Base-by-base conservation (phyloP, 2,329 filamentous ascomycete species). In the Aspergillus sergii region DNA sequence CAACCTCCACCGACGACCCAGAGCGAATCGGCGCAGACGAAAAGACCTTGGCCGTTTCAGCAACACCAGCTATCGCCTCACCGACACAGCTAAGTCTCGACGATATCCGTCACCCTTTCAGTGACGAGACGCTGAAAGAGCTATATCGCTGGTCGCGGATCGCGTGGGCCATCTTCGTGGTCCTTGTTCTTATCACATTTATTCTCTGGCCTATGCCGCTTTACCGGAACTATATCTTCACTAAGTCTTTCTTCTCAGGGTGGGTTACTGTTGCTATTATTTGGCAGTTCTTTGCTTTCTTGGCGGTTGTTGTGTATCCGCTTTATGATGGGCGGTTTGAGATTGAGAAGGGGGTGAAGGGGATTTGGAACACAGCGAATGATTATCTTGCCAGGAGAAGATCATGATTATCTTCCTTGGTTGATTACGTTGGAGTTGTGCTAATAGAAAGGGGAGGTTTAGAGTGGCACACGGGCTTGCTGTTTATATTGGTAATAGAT, bases 191-290 rank as follows among this genome's bases (percentile, higher is more conserved):
- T 9, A 70, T 82, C 11, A 84, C 83, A 0, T 79, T 83, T 30
- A 67, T 85, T 12, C 66, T 78, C 0, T 85, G 82, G 83, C 83
- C 82, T 0, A 74, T 85, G 71, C 82, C 83, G 26, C 73, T 85
- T 6, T 84, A 85, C 65, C 78, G 82, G 0, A 65, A 76, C 55
- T 85, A 80, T 59, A 78, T 85, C 45, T 85, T 84, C 64, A 82
- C 77, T 0, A 78, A 77, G 66, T 68, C 74, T 0, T 84, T 84
- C 63, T 84, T 84, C 67, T 72, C 73, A 1, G 79, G 80, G 0
- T 84, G 82, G 82, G 75, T 78, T 0, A 73, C 75, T 0, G 77
- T 83, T 4, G 77, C 81, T 0, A 80, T 84, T 3, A 70, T 81
- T 0, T 84, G 82, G 81, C 81, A 83, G 56, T 84, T 84, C 62